These are phyloP conservation scores for Sanghuangporus sanghuang DNA, from an alignment of 1,284 basidiomycete species.

Conservation along the genomic window DNA sequence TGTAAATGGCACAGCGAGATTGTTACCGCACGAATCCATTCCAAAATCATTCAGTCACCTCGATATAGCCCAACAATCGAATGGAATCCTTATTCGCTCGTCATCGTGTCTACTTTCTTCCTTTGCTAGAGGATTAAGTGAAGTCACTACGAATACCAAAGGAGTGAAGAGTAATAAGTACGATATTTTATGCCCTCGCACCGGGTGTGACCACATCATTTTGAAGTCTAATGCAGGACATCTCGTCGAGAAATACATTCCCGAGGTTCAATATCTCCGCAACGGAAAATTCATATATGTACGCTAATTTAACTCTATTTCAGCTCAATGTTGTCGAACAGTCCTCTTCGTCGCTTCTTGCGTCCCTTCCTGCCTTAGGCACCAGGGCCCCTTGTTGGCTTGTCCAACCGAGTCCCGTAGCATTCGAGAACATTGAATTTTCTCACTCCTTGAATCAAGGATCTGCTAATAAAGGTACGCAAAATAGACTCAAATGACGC, in stretches of 20 bases:
- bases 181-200: slow-evolving; percentile 74
- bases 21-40: not conserved
- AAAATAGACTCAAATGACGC: not conserved
- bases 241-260: slow-evolving; percentile 52
- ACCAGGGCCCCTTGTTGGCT: slow-evolving; percentile 69
- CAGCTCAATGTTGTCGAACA: slow-evolving; percentile 17
- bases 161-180: slow-evolving; percentile 43
- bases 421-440: slow-evolving; percentile 91
- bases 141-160: slow-evolving; percentile 31
- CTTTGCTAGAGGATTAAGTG: slow-evolving; percentile 40
- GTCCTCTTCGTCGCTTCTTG: slow-evolving; percentile 7
- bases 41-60: slow-evolving; percentile 37
- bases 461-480: slow-evolving; percentile 25
- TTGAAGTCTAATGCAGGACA: slow-evolving; percentile 60
- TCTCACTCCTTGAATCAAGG: slow-evolving; percentile 48
- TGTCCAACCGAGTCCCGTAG: slow-evolving; percentile 72
- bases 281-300: not conserved
- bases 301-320: not conserved
- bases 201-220: slow-evolving; percentile 74
- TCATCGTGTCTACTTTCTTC: slow-evolving; percentile 36
- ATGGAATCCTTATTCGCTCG: slow-evolving; percentile 28
- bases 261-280: slow-evolving; percentile 40
- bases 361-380: slow-evolving; percentile 21
- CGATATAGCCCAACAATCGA: slow-evolving; percentile 39
- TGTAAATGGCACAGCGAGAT: not conserved